Conservation (phyloP, 495 filamentous ascomycete genomes). For the Penicillium longicatenatum region DNA sequence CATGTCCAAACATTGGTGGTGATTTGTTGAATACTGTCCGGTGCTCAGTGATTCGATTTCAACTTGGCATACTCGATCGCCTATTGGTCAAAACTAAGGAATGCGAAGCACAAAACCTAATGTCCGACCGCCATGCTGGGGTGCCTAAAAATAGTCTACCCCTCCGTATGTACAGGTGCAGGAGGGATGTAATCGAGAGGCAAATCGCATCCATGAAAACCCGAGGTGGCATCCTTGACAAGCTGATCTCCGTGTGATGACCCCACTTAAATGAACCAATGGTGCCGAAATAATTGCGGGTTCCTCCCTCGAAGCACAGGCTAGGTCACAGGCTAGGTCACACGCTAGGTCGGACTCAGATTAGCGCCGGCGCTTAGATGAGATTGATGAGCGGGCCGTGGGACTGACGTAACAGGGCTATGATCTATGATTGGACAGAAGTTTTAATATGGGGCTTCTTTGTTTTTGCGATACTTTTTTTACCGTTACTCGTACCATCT, state of each 20-base stretch:
- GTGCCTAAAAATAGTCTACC: neutral
- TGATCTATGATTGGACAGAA: neutral
- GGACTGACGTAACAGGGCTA: neutral
- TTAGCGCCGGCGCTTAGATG: constrained; percentile 21
- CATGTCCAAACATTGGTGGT: neutral
- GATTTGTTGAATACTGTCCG: neutral
- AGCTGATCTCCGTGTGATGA: constrained; percentile 4
- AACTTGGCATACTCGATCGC: neutral
- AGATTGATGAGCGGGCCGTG: constrained; percentile 3
- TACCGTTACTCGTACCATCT: neutral
- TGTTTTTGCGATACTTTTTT: neutral
- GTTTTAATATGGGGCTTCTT: neutral
- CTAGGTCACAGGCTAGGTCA: constrained; percentile 1
- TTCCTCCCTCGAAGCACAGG: neutral
- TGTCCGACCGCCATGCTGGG: neutral
- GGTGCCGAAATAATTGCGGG: neutral
- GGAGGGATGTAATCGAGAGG: neutral
- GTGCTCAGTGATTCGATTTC: neutral
- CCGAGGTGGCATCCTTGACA: neutral
- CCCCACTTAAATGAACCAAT: constrained; percentile 3
- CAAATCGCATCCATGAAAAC: neutral
- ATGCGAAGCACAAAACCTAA: neutral
- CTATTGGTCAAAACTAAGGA: neutral
- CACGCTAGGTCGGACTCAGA: neutral
- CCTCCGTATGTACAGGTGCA: neutral